Evolutionary conservation across 352 stramenopile species (phyloP).

Genomic region (Phytopythium vexans): DNA sequence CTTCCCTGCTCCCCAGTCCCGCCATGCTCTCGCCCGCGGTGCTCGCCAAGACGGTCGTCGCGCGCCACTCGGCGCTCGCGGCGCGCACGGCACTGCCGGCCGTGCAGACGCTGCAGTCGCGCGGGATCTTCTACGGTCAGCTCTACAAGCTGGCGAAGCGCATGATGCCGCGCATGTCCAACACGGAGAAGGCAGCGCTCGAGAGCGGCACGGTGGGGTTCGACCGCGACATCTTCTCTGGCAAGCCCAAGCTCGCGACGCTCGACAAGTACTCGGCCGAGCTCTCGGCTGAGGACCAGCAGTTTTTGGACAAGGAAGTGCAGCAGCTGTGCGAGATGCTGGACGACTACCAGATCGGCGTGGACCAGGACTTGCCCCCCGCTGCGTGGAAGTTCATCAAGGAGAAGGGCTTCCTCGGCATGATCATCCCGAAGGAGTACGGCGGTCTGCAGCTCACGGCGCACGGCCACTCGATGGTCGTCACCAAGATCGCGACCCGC

Average conservation of each 20-base stretch:
- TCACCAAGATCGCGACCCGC: constrained; percentile 93
- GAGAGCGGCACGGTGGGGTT: constrained; percentile 96
- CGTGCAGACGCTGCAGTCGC: constrained; percentile 56
- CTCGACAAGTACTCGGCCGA: constrained; percentile 94
- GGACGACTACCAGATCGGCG: constrained; percentile 94
- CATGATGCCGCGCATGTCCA: constrained; percentile 95
- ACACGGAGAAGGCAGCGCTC: constrained; percentile 94
- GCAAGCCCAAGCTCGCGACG: constrained; percentile 88
- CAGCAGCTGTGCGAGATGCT: constrained; percentile 94
- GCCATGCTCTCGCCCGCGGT: constrained; percentile 32
- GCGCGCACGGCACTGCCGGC: constrained; percentile 34
- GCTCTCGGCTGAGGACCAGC: constrained; percentile 91
- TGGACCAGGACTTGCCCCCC: constrained; percentile 89
- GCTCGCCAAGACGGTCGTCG: constrained; percentile 22
- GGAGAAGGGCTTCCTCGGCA: constrained; percentile 95
- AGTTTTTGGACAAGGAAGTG: constrained; percentile 96
- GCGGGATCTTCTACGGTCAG: constrained; percentile 82
- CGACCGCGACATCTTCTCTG: constrained; percentile 97
- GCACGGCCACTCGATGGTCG: constrained; percentile 89
- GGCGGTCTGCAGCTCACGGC: constrained; percentile 88
- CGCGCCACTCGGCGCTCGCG: constrained; percentile 16
- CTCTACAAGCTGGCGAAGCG: constrained; percentile 93
- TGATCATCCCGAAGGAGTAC: constrained; percentile 99
- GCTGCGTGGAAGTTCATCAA: constrained; percentile 96
- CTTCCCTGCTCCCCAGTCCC: too few relatives aligned